Evolutionary conservation across 2,329 filamentous ascomycete species (phyloP), one percentile per base, ranked within the genome.

Genomic region (Hortaea werneckii): DNA sequence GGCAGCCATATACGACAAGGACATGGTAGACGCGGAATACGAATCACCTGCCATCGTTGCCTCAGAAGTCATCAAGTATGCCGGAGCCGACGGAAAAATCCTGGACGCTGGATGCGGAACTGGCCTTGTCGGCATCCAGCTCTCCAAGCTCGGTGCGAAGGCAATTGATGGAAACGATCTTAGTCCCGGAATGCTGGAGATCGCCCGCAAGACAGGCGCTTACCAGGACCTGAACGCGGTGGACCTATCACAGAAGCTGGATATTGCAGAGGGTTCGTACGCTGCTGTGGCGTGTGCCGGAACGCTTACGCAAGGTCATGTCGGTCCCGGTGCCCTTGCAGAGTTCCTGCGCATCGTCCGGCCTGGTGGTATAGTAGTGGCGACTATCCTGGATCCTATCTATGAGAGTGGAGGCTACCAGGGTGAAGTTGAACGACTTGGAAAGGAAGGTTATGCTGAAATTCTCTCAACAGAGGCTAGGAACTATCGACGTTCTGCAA

Each of bases 81-180:
- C 42, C 42, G 45, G 46, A 34, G 48, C 58, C 13, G 52, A 58
- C 12, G 56, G 59, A 5, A 44, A 52, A 2, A 70, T 78, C 45
- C 66, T 76, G 0, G 75, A 78, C 48, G 74, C 74, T 20, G 75
- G 75, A n/a, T 77, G 75, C 47, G 75, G 75, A 4, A 78, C 74
- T 0, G 75, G 75, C 0, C 67, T 76, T 6, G 74, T 76, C 8
- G 75, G 73, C 4, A 57, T 67, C 13, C 69, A 68, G 27, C 67
- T 78, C 4, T 64, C 67, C 20, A 59, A 66, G 34, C 56, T 65
- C 29, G 69, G 71, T 2, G 68, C 67, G 3, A 64, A 64, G 34
- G 60, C 64, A n/a, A 67, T 78, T 37, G 71, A 77, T 42, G 76
- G 76, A 27, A 57, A 76, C 27, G 76, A 79, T 51, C 60, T 77